These are phyloP conservation scores for Xylaria multiplex DNA, from an alignment of 2,329 filamentous ascomycete genomes.

Conservation along the genomic window DNA sequence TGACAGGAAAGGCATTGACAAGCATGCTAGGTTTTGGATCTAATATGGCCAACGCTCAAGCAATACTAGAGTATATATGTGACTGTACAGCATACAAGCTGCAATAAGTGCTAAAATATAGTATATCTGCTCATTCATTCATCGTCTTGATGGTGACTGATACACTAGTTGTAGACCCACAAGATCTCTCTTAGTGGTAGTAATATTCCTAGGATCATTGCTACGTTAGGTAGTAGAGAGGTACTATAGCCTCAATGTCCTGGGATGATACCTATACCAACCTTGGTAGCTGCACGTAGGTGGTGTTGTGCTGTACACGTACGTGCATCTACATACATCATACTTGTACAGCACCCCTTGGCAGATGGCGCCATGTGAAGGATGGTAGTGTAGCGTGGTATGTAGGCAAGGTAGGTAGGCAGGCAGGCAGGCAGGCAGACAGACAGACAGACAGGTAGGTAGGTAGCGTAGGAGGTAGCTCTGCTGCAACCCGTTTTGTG, in stretches of 20 bases:
- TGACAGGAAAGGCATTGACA: neutral
- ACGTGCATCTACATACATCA: conserved; percentile 27
- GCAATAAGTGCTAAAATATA: conserved; percentile 15
- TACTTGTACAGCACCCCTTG: conserved; percentile 10
- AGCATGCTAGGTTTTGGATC: neutral
- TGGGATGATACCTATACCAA: conserved; percentile 18
- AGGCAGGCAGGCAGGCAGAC: neutral
- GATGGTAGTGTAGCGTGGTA: conserved; percentile 16
- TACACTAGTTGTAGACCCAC: conserved; percentile 8
- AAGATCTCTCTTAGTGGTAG: conserved; percentile 16
- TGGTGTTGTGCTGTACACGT: conserved; percentile 32
- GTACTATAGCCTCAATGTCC: conserved; percentile 26
- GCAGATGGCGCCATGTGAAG: conserved; percentile 27
- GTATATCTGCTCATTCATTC: neutral
- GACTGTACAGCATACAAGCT: neutral
- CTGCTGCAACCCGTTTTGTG: conserved; percentile 38
- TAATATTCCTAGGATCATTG: conserved; percentile 28
- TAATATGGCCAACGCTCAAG: neutral
- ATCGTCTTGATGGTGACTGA: neutral
- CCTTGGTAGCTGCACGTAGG: conserved; percentile 19
- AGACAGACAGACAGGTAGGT: neutral
- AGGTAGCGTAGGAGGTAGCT: neutral
- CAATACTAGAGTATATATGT: neutral
- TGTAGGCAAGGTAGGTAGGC: no score
- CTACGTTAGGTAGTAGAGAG: conserved; percentile 15